Conservation (phyloP, 495 filamentous ascomycete species). For the Penicillium malachiteum region DNA sequence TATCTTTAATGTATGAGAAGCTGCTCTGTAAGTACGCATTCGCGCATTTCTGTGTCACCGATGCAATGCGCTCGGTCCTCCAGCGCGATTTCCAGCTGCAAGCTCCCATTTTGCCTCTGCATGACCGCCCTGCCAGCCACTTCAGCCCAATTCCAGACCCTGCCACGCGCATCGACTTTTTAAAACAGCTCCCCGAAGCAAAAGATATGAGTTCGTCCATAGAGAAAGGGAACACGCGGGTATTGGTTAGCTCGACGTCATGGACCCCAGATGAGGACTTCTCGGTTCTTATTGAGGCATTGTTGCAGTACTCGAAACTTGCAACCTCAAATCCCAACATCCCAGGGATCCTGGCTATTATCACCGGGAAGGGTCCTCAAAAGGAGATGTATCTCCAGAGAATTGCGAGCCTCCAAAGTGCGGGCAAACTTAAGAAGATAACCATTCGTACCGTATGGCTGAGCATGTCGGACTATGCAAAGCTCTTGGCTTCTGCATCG, state of each 20-base stretch:
- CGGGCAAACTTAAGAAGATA: constrained; percentile 63
- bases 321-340: constrained; percentile 37
- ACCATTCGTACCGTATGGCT: constrained; percentile 81
- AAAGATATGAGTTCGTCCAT: constrained; percentile 55
- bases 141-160: constrained; percentile 65
- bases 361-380: constrained; percentile 90
- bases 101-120: constrained; percentile 67
- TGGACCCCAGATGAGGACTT: constrained; percentile 99
- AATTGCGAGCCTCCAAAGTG: constrained; percentile 57
- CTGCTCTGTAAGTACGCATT: constrained; percentile 65
- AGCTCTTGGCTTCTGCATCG: constrained; percentile 82
- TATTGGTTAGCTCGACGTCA: constrained; percentile 87
- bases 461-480: constrained; percentile 77
- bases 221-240: constrained; percentile 50
- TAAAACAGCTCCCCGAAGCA: constrained; percentile 60
- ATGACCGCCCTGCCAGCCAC: constrained; percentile 82
- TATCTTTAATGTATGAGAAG: constrained; percentile 76
- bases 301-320: constrained; percentile 66
- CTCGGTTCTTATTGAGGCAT: constrained; percentile 78
- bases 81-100: constrained; percentile 59
- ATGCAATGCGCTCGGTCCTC: constrained; percentile 79
- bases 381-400: constrained; percentile 69
- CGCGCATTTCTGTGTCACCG: constrained; percentile 81
- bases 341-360: constrained; percentile 75
- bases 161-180: constrained; percentile 53